Conservation (phyloP, 352 stramenopile genomes). For the Phytophthora cajani region DNA sequence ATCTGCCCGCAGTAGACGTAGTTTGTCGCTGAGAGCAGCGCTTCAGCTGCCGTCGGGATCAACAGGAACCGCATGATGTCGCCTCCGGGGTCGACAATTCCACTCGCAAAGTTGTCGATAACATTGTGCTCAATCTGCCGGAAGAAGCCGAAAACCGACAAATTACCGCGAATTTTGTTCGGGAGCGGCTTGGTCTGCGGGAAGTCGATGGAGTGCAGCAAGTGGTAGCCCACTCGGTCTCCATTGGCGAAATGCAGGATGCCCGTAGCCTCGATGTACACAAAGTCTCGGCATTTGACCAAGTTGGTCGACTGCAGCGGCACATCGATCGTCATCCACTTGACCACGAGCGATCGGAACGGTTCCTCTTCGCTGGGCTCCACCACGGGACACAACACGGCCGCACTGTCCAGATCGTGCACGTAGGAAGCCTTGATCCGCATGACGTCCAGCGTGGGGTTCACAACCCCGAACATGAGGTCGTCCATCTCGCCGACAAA, state of each 20-base stretch:
- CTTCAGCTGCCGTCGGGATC: constrained; percentile 34
- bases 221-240: constrained; percentile 43
- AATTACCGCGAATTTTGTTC: constrained; percentile 36
- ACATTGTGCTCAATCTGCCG: constrained; percentile 45
- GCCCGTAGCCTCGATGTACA: constrained; percentile 46
- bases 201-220: constrained; percentile 55
- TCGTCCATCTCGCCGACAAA: constrained; percentile 44
- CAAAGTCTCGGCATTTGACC: constrained; percentile 41
- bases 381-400: constrained; percentile 29
- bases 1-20: constrained; percentile 54
- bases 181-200: constrained; percentile 37
- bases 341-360: constrained; percentile 34
- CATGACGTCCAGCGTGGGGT: constrained; percentile 42
- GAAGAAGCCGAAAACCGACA: constrained; percentile 52
- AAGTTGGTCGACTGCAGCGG: constrained; percentile 22
- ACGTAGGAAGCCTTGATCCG: constrained; percentile 43
- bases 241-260: constrained; percentile 35
- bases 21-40: constrained; percentile 33
- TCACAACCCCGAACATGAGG: constrained; percentile 47
- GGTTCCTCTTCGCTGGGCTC: constrained; percentile 31
- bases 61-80: constrained; percentile 38
- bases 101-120: constrained; percentile 47
- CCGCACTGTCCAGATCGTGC: constrained; percentile 40
- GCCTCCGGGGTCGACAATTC: constrained; percentile 34
- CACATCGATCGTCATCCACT: constrained; percentile 41